phyloP scores from a whole-genome alignment of 352 stramenopile genomes.

The Phytophthora litchii region DNA sequence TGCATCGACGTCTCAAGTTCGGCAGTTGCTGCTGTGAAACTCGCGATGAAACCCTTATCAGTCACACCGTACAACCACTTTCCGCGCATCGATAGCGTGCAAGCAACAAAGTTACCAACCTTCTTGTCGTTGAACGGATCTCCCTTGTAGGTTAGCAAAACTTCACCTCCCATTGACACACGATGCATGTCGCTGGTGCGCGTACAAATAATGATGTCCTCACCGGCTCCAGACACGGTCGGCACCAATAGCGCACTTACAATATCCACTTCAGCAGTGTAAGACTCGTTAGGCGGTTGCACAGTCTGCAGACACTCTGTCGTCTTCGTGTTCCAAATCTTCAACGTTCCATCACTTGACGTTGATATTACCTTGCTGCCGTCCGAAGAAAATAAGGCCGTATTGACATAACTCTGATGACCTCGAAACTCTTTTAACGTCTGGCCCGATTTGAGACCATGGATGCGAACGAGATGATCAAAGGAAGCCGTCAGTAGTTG shows the following conservation, averaged over 20 bases:
- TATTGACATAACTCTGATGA: conserved; percentile 93
- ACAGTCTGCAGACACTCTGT: conserved; percentile 84
- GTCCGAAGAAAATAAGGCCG: conserved; percentile 79
- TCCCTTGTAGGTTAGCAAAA: conserved; percentile 68
- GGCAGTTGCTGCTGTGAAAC: conserved; percentile 61
- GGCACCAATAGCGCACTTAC: conserved; percentile 73
- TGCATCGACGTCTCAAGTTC: conserved; percentile 79
- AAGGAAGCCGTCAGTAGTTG: conserved; percentile 91
- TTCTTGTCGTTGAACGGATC: conserved; percentile 67
- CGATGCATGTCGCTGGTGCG: conserved; percentile 82
- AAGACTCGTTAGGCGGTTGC: conserved; percentile 52
- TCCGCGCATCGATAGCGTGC: conserved; percentile 73
- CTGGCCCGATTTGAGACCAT: conserved; percentile 91
- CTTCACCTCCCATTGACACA: conserved; percentile 70
- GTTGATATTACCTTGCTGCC: conserved; percentile 83
- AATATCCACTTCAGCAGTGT: conserved; percentile 77
- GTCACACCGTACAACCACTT: conserved; percentile 90
- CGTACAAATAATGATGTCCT: conserved; percentile 89
- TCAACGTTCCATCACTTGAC: conserved; percentile 92
- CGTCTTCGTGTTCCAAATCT: conserved; percentile 90
- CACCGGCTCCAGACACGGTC: conserved; percentile 37
- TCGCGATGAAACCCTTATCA: conserved; percentile 84
- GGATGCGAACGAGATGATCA: conserved; percentile 92
- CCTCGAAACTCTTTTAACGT: conserved; percentile 95
- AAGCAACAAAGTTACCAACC: conserved; percentile 89